Evolutionary conservation across 2,329 filamentous ascomycete genomes (phyloP).

Genomic region (Westerdykella sp.): DNA sequence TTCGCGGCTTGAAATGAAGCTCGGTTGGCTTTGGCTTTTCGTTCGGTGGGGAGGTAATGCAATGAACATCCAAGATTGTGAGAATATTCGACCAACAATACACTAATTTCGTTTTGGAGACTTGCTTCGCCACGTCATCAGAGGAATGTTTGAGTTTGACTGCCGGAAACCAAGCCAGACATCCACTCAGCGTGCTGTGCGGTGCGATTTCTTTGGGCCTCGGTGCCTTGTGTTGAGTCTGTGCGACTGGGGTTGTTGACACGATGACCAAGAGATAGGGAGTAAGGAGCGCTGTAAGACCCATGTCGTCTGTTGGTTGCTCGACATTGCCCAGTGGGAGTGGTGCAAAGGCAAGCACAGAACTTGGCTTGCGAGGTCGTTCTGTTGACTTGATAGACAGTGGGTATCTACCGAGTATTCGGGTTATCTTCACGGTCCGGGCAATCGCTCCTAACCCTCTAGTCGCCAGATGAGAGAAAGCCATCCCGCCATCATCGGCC

Average conservation of each 20-base stretch:
- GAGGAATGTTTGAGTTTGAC: conserved; percentile 81
- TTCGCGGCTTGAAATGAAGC: conserved; percentile 74
- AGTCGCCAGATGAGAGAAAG: conserved; percentile 92
- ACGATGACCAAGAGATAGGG: conserved; percentile 95
- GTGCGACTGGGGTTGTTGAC: conserved; percentile 90
- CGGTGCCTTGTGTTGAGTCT: conserved; percentile 91
- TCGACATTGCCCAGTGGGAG: conserved; percentile 92
- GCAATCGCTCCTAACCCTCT: conserved; percentile 82
- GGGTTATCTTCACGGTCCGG: conserved; percentile 78
- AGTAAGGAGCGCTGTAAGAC: conserved; percentile 89
- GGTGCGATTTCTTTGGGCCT: conserved; percentile 85
- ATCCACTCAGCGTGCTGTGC: conserved; percentile 88
- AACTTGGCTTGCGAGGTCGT: conserved; percentile 79
- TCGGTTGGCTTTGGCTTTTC: conserved; percentile 72
- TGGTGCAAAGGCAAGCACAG: conserved; percentile 84
- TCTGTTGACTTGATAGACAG: conserved; percentile 56
- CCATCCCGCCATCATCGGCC: conserved; percentile 92
- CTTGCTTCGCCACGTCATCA: conserved; percentile 46
- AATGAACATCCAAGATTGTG: conserved; percentile 83
- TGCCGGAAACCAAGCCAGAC: conserved; percentile 93
- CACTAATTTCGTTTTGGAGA: conserved; percentile 78
- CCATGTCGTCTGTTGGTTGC: conserved; percentile 77
- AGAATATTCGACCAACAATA: conserved; percentile 99
- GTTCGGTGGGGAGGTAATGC: conserved; percentile 50
- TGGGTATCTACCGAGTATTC: conserved; percentile 88